Percentiles rank a stretch among this genome's conserved stretches.
phyloP scores from a whole-genome alignment of 179 eudicot species.

The Carnegiea gigantea region DNA sequence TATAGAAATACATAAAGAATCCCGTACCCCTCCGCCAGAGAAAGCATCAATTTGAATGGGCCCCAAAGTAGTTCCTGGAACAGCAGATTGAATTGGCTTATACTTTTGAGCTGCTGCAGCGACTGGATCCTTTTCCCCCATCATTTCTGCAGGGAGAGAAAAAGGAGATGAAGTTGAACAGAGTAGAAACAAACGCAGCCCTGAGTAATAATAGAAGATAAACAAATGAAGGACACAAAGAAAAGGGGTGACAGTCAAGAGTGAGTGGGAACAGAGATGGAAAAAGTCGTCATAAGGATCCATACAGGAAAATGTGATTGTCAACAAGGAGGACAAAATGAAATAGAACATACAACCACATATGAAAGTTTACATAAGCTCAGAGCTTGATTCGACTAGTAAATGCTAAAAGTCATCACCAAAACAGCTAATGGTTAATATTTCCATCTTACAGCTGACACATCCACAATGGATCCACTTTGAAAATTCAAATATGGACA shows the following conservation, averaged over 20 bases:
- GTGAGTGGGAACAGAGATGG: not conserved
- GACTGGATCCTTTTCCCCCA: constrained; percentile 86
- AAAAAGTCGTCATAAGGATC: not conserved
- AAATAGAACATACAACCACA: not conserved
- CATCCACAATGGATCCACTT: not conserved
- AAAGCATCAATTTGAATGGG: constrained; percentile 90
- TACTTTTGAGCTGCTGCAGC: constrained; percentile 85
- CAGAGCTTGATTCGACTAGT: not conserved
- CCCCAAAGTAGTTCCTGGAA: constrained; percentile 98
- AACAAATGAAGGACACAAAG: not conserved
- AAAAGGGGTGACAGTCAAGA: no score
- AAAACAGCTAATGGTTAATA: not conserved
- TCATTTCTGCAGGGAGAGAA: constrained; percentile 40
- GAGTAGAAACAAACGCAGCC: not conserved
- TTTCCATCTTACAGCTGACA: not conserved
- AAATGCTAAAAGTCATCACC: not conserved
- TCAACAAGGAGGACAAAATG: not conserved
- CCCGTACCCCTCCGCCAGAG: constrained; percentile 82
- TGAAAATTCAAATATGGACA: not conserved
- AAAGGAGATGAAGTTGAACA: not conserved
- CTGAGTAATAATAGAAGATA: not conserved
- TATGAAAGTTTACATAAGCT: not conserved
- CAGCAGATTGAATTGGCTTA: constrained; percentile 97
- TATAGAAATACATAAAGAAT: not conserved
- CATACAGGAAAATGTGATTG: not conserved